phyloP scores from a whole-genome alignment of 1,284 basidiomycete genomes.

The Leccinum pallidistipes region DNA sequence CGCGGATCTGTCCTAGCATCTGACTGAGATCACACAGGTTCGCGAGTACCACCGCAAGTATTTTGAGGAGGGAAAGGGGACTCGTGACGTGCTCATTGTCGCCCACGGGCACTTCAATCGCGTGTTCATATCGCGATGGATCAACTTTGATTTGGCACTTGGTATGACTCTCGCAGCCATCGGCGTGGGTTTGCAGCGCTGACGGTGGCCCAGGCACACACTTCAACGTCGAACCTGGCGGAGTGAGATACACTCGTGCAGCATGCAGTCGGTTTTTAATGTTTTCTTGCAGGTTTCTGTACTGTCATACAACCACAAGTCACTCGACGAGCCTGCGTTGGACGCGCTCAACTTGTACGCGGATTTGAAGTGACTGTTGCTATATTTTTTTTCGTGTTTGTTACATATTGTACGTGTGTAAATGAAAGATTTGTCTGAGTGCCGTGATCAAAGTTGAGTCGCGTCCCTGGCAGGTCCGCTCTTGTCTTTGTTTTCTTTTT shows the following conservation, averaged over 20 bases:
- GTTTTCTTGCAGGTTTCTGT: slow-evolving; percentile 53
- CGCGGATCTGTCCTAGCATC: not conserved
- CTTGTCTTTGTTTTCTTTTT: slow-evolving; percentile 18
- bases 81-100: slow-evolving; percentile 73
- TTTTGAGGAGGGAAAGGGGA: slow-evolving; percentile 60
- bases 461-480: slow-evolving; percentile 15
- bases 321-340: slow-evolving; percentile 73
- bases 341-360: slow-evolving; percentile 74
- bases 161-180: slow-evolving; percentile 42
- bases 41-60: slow-evolving; percentile 75
- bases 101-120: slow-evolving; percentile 87
- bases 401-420: slow-evolving; percentile 19
- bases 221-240: slow-evolving; percentile 80
- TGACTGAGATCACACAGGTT: slow-evolving; percentile 47
- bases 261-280: slow-evolving; percentile 1
- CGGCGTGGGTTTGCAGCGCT: not conserved
- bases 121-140: slow-evolving; percentile 81
- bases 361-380: slow-evolving; percentile 33
- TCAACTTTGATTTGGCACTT: slow-evolving; percentile 61
- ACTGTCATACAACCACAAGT: slow-evolving; percentile 74
- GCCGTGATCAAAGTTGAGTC: slow-evolving; percentile 14
- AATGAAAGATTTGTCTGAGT: slow-evolving; percentile 12
- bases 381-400: not conserved
- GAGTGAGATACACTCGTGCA: slow-evolving; percentile 46
- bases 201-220: slow-evolving; percentile 53